Conservation (phyloP, 306 rosid genomes). For the Phaseolus lunatus region DNA sequence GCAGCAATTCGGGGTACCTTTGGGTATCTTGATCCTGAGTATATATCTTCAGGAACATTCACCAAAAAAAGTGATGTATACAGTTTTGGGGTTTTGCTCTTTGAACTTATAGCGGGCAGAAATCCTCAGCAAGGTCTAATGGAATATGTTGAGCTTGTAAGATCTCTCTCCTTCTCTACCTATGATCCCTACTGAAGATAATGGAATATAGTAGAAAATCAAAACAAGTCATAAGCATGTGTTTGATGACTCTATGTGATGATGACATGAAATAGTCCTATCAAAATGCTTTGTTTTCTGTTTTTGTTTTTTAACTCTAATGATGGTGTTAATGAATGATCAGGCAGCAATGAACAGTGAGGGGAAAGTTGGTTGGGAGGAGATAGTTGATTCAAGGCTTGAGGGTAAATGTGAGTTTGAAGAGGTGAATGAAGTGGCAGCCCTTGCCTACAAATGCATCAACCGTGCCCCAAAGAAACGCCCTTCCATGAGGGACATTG, state of each 20-base stretch:
- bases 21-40: constrained; percentile 96
- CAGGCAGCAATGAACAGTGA: constrained; percentile 96
- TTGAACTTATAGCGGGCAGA: constrained; percentile 92
- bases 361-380: constrained; percentile 99
- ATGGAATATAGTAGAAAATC: too few species aligned
- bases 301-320: not conserved
- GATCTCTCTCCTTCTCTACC: constrained; percentile 48
- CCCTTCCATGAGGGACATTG: constrained; percentile 92
- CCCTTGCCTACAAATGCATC: constrained; percentile 88
- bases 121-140: constrained; percentile 98
- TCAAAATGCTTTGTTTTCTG: constrained; percentile 8
- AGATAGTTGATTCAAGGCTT: constrained; percentile 77
- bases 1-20: constrained; percentile 90
- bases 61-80: constrained; percentile 98
- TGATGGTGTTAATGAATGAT: constrained; percentile 41
- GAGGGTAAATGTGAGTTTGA: constrained; percentile 76
- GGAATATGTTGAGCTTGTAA: constrained; percentile 97
- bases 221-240: too few species aligned
- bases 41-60: constrained; percentile 84
- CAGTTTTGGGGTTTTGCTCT: constrained; percentile 94
- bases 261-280: too few species aligned
- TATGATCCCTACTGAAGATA: too few species aligned
- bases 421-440: constrained; percentile 88
- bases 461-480: constrained; percentile 76
- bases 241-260: too few species aligned